Conservation (phyloP, 1,284 basidiomycete species). For the Singerocomus inundabilis region DNA sequence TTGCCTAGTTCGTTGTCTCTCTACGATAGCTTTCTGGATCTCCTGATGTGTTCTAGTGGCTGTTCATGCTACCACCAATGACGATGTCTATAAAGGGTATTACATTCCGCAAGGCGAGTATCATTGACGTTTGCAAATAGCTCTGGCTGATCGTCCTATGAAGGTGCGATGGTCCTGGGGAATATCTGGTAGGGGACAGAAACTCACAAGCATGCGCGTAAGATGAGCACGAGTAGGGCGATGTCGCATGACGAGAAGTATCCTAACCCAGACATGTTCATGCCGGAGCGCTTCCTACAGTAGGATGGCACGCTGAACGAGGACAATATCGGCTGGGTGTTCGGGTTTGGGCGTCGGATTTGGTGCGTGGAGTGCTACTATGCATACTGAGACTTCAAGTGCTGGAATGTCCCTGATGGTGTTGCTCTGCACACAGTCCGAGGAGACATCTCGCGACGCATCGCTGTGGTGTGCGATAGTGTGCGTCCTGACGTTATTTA, state of each 20-base stretch:
- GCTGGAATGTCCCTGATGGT: background rate
- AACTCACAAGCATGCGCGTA: background rate
- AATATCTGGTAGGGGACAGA: slow-evolving; percentile 19
- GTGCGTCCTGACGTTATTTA: slow-evolving; percentile 17
- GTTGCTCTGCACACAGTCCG: slow-evolving; percentile 5
- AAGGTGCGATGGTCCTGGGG: slow-evolving; percentile 11
- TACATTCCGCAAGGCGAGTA: slow-evolving; percentile 23
- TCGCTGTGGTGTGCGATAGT: slow-evolving; percentile 29
- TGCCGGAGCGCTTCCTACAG: too few relatives aligned
- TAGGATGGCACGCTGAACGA: slow-evolving; percentile 19
- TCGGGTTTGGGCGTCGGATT: slow-evolving; percentile 29
- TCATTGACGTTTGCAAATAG: background rate
- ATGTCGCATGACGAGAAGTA: slow-evolving; percentile 25
- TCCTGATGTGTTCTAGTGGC: slow-evolving; percentile 5
- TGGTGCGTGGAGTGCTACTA: slow-evolving; percentile 20
- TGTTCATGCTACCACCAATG: slow-evolving; percentile 17
- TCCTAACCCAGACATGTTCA: slow-evolving; percentile 19
- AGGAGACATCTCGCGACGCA: slow-evolving; percentile 25
- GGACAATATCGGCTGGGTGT: slow-evolving; percentile 14
- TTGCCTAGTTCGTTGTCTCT: slow-evolving; percentile 12
- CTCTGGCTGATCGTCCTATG: background rate
- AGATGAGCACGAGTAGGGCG: slow-evolving; percentile 16
- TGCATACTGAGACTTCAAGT: too few relatives aligned
- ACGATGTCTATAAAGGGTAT: slow-evolving; percentile 25
- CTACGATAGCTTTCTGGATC: background rate